Conservation (phyloP, 345 rosid genomes). For the Hypericum perforatum region DNA sequence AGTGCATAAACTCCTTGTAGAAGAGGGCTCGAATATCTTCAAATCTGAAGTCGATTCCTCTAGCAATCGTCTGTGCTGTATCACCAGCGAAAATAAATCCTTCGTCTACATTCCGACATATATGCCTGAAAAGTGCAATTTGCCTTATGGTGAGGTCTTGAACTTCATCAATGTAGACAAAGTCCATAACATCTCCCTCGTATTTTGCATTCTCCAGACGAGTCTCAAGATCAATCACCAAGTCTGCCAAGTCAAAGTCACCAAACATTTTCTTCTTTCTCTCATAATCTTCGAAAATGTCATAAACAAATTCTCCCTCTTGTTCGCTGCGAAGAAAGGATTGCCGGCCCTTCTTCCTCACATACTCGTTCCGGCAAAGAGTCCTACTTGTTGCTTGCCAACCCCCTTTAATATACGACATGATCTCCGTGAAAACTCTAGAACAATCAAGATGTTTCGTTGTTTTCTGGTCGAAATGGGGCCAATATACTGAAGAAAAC, state of each 20-base stretch:
- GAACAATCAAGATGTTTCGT: not conserved
- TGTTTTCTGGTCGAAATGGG: not conserved
- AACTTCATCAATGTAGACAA: no score
- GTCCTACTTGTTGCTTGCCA: constrained; percentile 20
- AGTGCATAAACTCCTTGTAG: no score
- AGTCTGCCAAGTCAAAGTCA: constrained; percentile 51
- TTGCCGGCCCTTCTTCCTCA: constrained; percentile 20
- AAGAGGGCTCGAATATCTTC: no score
- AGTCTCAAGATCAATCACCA: constrained; percentile 42
- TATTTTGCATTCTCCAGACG: constrained; percentile 21
- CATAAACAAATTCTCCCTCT: constrained; percentile 29
- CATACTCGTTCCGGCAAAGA: constrained; percentile 28
- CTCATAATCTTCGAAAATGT: constrained; percentile 34
- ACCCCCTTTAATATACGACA: constrained; percentile 36
- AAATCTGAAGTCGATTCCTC: no score
- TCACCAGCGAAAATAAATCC: no score
- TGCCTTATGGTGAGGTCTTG: no score
- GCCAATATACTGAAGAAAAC: constrained; percentile 1
- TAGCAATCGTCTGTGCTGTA: no score
- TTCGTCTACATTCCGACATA: no score
- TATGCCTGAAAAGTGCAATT: no score
- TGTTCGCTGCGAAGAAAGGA: constrained; percentile 20
- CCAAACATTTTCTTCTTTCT: constrained; percentile 28
- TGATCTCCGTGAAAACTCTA: not conserved
- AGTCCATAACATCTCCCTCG: no score